Base-by-base conservation (phyloP, 345 rosid genomes). In the Eucalyptus guilfoylei region DNA sequence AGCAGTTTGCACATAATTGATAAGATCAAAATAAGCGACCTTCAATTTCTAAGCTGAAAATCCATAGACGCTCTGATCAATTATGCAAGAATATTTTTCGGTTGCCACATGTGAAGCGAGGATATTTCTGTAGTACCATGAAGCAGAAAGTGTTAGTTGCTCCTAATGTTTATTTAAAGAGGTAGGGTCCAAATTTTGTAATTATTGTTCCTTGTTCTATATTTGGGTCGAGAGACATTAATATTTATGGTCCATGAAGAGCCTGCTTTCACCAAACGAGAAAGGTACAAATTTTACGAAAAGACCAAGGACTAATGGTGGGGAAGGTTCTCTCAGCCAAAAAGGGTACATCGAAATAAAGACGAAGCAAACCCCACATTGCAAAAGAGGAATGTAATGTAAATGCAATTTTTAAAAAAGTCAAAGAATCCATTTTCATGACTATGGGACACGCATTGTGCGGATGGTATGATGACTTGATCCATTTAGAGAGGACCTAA, bases 1-100 rank as follows among this genome's bases (percentile, higher is more conserved):
- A 11, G 15, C 3, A 40, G 8, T 21, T 40, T 76, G 24, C 9
- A 21, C 8, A 24, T 14, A 21, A 5, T 40, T 21, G 3, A 76
- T 21, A 40, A 1, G 15, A 76, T 37, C 7, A 2, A 11, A 76
- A 40, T 7, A 19, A 40, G 5, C 3, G 0, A 76, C 3, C 44
- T 40, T 40, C 9, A 11, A 11, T 40, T 76, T 40, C 24, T 7
- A 12, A 76, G 9, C 2, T 40, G 15, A 21, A 76, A 40, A 21
- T 76, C 4, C 2, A 3, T 4, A 34, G 11, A 64, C 5, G 2
- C 37, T 30, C 0, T 37, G 1, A 67, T 67, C 12, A 67, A 67
- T 67, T 32, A 17, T 17, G 21, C 44, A 32, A 16, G 4, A 69
- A 28, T 1, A 6, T 14, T n/a, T 64, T n/a, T n/a, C 2, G 3